phyloP scores from a whole-genome alignment of 208 protist genomes.

The Porcisia deanei region DNA sequence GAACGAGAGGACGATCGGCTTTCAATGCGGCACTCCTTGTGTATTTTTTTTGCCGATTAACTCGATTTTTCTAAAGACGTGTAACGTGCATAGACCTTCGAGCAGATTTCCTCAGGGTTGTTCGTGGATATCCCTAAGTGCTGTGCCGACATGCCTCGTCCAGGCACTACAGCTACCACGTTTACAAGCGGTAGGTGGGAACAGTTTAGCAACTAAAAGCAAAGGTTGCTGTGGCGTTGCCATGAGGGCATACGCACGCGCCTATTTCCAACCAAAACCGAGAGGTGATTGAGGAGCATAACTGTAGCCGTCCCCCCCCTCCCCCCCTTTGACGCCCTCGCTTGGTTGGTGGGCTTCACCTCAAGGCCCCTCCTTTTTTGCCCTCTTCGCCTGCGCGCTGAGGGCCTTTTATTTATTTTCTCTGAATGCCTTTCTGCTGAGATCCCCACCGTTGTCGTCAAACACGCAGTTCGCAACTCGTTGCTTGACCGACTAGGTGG shows the following conservation, averaged over 20 bases:
- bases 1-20: too few species aligned
- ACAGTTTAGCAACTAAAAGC: too few species aligned
- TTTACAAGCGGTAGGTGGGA: neutral
- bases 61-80: neutral
- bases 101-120: neutral
- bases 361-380: neutral
- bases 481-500: too few species aligned
- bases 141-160: neutral
- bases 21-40: neutral
- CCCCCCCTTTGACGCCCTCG: neutral
- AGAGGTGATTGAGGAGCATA: neutral
- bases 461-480: neutral
- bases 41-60: too few species aligned
- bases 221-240: neutral
- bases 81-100: neutral
- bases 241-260: neutral
- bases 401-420: too few species aligned
- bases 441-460: neutral
- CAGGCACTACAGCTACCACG: neutral
- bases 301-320: too few species aligned
- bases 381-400: neutral
- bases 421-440: neutral
- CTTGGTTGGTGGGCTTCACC: neutral
- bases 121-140: neutral
- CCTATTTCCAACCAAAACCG: neutral